Conservation (phyloP, 495 filamentous ascomycete genomes). For the Glarea lozoyensis region DNA sequence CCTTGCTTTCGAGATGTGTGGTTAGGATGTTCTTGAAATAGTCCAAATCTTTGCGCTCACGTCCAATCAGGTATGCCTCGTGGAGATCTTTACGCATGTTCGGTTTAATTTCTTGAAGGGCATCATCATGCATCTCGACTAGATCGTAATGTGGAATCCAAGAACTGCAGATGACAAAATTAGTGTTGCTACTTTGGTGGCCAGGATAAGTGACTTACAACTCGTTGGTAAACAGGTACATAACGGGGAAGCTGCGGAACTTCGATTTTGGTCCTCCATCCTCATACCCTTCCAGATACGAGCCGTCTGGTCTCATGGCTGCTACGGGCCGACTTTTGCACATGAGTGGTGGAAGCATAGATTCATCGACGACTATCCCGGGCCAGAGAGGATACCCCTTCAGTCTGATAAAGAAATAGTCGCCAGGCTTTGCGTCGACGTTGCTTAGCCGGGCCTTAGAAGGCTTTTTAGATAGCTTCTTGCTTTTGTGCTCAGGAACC, state of each 20-base stretch:
- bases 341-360: conserved; percentile 71
- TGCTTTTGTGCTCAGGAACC: conserved; percentile 58
- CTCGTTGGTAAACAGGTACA: conserved; percentile 90
- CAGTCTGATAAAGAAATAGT: conserved; percentile 78
- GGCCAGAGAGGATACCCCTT: conserved; percentile 91
- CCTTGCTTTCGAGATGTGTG: conserved; percentile 51
- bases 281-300: conserved; percentile 71
- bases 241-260: conserved; percentile 82
- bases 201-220: conserved; percentile 65
- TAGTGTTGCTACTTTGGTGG: not conserved
- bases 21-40: conserved; percentile 72
- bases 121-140: conserved; percentile 59
- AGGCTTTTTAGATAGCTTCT: conserved; percentile 79
- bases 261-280: conserved; percentile 74
- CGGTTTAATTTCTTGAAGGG: conserved; percentile 52
- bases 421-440: conserved; percentile 71
- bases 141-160: conserved; percentile 80
- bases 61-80: conserved; percentile 62
- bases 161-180: conserved; percentile 42
- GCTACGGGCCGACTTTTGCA: conserved; percentile 70
- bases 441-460: conserved; percentile 62
- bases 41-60: conserved; percentile 58
- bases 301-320: conserved; percentile 67
- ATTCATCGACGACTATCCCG: conserved; percentile 81
- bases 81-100: conserved; percentile 69